A percentile compares a stretch with the other conserved stretches of the same genome.
Conservation (phyloP, 768 basidiomycete genomes). For the Omphalotus guepiniiformis region DNA sequence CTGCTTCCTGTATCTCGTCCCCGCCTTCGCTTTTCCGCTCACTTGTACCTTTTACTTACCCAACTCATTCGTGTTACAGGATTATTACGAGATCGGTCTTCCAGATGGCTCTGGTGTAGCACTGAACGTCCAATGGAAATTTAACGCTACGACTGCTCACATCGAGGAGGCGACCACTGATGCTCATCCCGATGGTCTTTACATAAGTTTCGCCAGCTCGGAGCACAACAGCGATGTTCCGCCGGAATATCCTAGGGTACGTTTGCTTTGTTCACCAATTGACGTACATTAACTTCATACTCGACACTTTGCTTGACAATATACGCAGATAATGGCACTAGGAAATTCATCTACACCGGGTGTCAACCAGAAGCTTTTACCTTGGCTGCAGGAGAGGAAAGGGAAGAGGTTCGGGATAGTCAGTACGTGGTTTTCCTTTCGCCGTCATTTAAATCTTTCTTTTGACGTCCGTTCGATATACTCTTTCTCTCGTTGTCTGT, state of each 20-base stretch:
- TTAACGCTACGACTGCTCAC: slow-evolving; percentile 36
- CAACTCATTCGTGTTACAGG: slow-evolving; percentile 15
- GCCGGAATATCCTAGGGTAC: slow-evolving; percentile 32
- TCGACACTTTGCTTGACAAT: not conserved
- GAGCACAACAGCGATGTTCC: slow-evolving; percentile 31
- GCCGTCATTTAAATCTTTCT: not conserved
- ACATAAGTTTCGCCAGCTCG: slow-evolving; percentile 45
- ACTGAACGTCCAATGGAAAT: slow-evolving; percentile 40
- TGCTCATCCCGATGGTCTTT: slow-evolving; percentile 36
- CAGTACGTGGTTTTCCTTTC: slow-evolving; percentile 27
- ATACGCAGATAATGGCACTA: slow-evolving; percentile 37
- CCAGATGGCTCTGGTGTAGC: slow-evolving; percentile 28
- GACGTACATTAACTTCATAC: not conserved
- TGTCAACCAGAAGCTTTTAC: slow-evolving; percentile 41
- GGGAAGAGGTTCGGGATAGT: slow-evolving; percentile 44
- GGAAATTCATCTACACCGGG: slow-evolving; percentile 34
- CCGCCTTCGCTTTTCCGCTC: not conserved
- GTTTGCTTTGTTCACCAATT: no score
- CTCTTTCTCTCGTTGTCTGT: not conserved
- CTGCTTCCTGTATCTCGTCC: not conserved
- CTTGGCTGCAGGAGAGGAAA: slow-evolving; percentile 37
- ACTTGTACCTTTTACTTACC: not conserved
- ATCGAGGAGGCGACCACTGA: slow-evolving; percentile 34
- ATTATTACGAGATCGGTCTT: slow-evolving; percentile 37
- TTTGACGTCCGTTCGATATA: not conserved